Evolutionary conservation across 495 filamentous ascomycete genomes (phyloP).

Genomic region (Aspergillus coremiiformis): DNA sequence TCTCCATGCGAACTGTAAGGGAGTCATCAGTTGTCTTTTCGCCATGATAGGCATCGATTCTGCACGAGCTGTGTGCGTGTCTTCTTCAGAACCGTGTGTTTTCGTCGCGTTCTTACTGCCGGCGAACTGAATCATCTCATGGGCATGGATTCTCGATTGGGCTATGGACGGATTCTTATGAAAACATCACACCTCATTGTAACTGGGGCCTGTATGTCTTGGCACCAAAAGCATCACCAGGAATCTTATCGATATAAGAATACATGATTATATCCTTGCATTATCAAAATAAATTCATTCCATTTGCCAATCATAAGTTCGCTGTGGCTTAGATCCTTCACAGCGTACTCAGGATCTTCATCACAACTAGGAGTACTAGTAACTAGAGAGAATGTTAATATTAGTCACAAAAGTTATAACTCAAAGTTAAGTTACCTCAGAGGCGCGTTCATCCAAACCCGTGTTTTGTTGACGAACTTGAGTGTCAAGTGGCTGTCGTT

Average conservation of each 20-base stretch:
- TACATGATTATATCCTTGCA: conserved; percentile 7
- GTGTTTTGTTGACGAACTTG: conserved; percentile 40
- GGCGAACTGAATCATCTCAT: background rate
- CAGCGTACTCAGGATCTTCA: conserved; percentile 25
- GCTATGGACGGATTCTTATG: conserved; percentile 6
- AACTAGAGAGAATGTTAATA: conserved; percentile 18
- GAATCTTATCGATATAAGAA: conserved; percentile 7
- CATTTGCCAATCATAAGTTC: conserved; percentile 13
- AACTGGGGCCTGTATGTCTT: background rate
- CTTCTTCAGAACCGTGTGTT: background rate
- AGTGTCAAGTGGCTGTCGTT: conserved; percentile 34
- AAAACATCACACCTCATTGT: background rate
- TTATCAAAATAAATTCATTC: conserved; percentile 12
- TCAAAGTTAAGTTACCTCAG: conserved; percentile 33
- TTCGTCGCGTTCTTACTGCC: background rate
- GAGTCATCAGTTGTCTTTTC: background rate
- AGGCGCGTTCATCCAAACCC: conserved; percentile 42
- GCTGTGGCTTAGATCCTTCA: conserved; percentile 2
- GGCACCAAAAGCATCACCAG: background rate
- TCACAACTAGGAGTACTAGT: conserved; percentile 23
- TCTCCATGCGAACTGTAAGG: background rate
- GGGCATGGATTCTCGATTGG: background rate
- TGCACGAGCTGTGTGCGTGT: background rate
- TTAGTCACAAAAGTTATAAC: background rate
- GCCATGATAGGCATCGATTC: background rate